Evolutionary conservation across 305 asterid species (phyloP).

Genomic region (Fraxinus albicans): DNA sequence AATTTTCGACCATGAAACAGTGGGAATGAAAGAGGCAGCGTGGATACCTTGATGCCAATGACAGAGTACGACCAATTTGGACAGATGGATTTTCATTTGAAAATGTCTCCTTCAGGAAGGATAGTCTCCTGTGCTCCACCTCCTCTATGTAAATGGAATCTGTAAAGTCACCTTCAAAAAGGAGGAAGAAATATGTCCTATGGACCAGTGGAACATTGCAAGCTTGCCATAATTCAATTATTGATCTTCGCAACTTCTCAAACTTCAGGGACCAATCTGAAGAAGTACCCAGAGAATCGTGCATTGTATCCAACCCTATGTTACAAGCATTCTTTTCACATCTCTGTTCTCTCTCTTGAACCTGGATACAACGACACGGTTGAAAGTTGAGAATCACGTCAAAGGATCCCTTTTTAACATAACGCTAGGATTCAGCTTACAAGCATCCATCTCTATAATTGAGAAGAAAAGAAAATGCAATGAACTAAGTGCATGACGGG

Average conservation of each 20-base stretch:
- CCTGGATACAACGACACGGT: slow-evolving; percentile 26
- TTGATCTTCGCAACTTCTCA: slow-evolving; percentile 56
- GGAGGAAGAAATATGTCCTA: slow-evolving; percentile 82
- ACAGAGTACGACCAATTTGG: slow-evolving; percentile 61
- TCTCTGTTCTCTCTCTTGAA: slow-evolving; percentile 31
- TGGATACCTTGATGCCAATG: slow-evolving; percentile 68
- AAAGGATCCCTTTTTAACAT: background rate
- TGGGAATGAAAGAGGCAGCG: slow-evolving; percentile 9
- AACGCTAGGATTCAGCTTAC: background rate
- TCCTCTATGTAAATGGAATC: slow-evolving; percentile 93
- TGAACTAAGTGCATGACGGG: background rate
- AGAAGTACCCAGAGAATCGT: slow-evolving; percentile 35
- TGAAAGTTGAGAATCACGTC: background rate
- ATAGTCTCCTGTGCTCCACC: slow-evolving; percentile 75
- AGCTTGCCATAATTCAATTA: slow-evolving; percentile 70
- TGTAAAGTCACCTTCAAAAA: slow-evolving; percentile 63
- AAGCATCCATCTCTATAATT: background rate
- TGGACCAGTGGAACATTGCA: slow-evolving; percentile 81
- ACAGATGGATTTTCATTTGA: slow-evolving; percentile 51
- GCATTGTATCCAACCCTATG: slow-evolving; percentile 42
- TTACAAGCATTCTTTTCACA: slow-evolving; percentile 46
- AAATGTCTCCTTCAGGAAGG: slow-evolving; percentile 66
- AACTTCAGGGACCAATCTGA: slow-evolving; percentile 67
- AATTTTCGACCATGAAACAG: background rate
- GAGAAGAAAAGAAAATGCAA: background rate